Percentiles rank a stretch among this genome's conserved stretches.
Evolutionary conservation across 768 basidiomycete species (phyloP).

Genomic region (Podaxis pistillaris): DNA sequence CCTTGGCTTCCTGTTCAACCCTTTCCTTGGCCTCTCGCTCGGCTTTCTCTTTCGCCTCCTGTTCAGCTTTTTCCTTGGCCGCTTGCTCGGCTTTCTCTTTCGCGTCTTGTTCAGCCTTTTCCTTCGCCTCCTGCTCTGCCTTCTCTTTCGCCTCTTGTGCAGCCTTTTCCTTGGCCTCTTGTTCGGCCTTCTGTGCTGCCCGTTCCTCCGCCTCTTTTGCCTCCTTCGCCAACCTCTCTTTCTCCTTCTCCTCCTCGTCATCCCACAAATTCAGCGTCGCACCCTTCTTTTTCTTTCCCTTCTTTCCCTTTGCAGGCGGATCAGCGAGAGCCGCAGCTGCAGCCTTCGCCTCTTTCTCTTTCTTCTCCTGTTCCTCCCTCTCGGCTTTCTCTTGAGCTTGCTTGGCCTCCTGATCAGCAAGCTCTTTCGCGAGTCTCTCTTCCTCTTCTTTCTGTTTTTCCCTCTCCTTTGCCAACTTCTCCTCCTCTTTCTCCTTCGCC

Average conservation of each 20-base stretch:
- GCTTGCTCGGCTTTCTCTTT: not conserved
- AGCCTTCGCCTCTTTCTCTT: constrained; percentile 6
- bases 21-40: not conserved
- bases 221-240: constrained; percentile 12
- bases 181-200: constrained; percentile 10
- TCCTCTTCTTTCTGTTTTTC: constrained; percentile 10
- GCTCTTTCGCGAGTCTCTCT: constrained; percentile 4
- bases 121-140: constrained; percentile 12
- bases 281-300: constrained; percentile 7
- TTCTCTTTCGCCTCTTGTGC: not conserved
- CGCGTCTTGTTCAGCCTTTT: constrained; percentile 14
- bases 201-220: constrained; percentile 16
- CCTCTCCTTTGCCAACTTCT: constrained; percentile 6
- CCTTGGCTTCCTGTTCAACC: constrained; percentile 1
- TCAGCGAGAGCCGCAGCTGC: constrained; percentile 7
- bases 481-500: constrained; percentile 11
- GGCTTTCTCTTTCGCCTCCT: constrained; percentile 9
- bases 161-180: constrained; percentile 12
- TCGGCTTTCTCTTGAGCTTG: not conserved
- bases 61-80: constrained; percentile 9
- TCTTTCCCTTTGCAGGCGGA: not conserved
- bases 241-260: constrained; percentile 13
- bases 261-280: constrained; percentile 1
- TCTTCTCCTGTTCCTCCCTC: not conserved
- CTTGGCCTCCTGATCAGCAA: not conserved